Base-by-base conservation (phyloP, 331 rosid genomes). In the Acacia pycnantha region DNA sequence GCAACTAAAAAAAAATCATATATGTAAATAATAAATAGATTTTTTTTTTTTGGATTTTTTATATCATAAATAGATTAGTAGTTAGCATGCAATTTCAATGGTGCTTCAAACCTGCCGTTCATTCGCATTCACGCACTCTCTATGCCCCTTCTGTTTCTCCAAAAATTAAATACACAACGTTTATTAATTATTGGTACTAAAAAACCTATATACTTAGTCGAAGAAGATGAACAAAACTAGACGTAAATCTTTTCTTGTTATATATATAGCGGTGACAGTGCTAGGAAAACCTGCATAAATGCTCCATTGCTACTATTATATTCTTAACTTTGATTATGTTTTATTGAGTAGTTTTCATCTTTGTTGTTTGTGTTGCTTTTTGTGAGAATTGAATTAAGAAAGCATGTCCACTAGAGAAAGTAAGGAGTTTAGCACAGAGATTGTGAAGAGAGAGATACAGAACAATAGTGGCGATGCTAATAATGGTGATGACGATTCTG, bases 51-150 rank as follows among this genome's bases (percentile, higher is more conserved):
- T 31, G 3, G 2, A 0, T 35, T 35, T 5, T 35, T 35, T 35
- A 35, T 5, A 35, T 35, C 5, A 35, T 35, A 37, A 43, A 43
- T 43, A 43, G 11, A 41, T 70, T 10, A 53, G 22, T 26, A 47
- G 26, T 27, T 70, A 27, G 74, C 76, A 77, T 80, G 70, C 86
- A 80, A 81, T 78, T 85, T 77, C 72, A 75, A 87, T 88, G 89
- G 48, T 70, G 74, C 93, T 61, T 6, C 61, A 85, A 88, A 72
- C 71, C 69, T 56, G 90, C 90, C 62, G 76, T 54, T 86, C 47
- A 48, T 56, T 68, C 59, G 88, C 85, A 80, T 80, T 86, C 95
- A 91, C 66, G 95, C 95, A 82, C 77, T 66, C 74, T 11, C 70
- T 48, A 73, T 56, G 51, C 91, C 67, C 84, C 58, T 84, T 79